A percentile compares a stretch with the other conserved stretches of the same genome.
Conservation (phyloP, 257 asterid genomes). For the Solanum virginianum region DNA sequence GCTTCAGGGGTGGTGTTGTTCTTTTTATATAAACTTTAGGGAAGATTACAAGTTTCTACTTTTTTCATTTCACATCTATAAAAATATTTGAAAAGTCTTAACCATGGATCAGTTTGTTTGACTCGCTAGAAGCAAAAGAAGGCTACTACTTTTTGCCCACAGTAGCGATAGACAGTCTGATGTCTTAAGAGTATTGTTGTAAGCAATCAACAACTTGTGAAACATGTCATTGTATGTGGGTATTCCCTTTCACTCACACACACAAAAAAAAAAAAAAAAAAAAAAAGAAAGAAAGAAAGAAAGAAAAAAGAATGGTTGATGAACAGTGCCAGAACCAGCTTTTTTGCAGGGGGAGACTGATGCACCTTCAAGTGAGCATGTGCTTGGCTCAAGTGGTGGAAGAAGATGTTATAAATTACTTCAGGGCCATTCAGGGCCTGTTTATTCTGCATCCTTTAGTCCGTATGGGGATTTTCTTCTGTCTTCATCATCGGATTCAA, state of each 20-base stretch:
- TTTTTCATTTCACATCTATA: background rate
- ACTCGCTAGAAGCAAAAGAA: background rate
- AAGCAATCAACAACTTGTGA: background rate
- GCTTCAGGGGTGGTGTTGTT: background rate
- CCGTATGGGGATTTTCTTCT: constrained; percentile 85
- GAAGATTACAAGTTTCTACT: background rate
- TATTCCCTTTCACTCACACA: background rate
- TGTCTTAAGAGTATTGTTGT: background rate
- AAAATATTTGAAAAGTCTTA: background rate
- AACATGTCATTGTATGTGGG: background rate
- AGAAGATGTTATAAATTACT: constrained; percentile 63
- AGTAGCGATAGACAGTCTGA: background rate
- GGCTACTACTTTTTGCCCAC: background rate
- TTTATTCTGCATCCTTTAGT: constrained; percentile 83
- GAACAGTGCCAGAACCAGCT: constrained; percentile 45
- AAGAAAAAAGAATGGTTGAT: constrained; percentile 1
- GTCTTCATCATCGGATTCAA: constrained; percentile 94
- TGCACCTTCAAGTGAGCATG: constrained; percentile 30
- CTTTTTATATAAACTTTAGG: background rate
- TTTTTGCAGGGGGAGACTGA: constrained; percentile 58
- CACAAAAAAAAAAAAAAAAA: background rate
- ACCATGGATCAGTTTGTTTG: background rate
- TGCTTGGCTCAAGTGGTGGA: constrained; percentile 33
- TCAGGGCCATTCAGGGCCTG: constrained; percentile 93
- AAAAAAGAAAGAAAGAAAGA: background rate